Conservation (phyloP, 305 asterid genomes). For the Fraxinus sp. region DNA sequence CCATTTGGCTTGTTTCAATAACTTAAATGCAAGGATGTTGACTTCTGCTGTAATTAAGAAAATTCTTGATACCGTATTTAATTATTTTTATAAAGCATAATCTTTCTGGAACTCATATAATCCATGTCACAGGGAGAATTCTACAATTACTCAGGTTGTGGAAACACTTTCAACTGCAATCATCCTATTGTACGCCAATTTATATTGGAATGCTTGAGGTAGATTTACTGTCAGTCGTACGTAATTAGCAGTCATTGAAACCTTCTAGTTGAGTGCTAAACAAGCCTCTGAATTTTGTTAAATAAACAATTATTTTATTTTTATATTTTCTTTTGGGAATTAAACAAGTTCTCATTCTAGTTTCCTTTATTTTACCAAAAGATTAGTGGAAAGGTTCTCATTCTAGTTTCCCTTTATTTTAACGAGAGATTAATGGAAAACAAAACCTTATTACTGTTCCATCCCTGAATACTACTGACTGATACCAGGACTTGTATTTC, state of each 20-base stretch:
- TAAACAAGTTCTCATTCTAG: conserved; percentile 12
- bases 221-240: conserved; percentile 21
- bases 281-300: not conserved
- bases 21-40: conserved; percentile 17
- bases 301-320: not conserved
- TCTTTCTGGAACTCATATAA: conserved; percentile 15
- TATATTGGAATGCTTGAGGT: conserved; percentile 93
- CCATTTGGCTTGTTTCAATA: conserved; percentile 7
- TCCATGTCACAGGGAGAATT: conserved; percentile 72
- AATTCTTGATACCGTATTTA: not conserved
- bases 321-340: not conserved
- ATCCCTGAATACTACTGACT: not conserved
- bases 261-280: not conserved
- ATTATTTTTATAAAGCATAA: not conserved
- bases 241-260: not conserved
- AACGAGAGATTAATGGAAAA: not conserved
- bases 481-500: not conserved
- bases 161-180: conserved; percentile 97
- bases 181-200: conserved; percentile 89
- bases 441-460: not conserved
- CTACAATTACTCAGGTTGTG: conserved; percentile 98
- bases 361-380: conserved; percentile 12
- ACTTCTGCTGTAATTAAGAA: not conserved
- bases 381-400: conserved; percentile 6
- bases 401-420: conserved; percentile 4